Conservation (phyloP, 345 rosid genomes). For the Trapa incisa region DNA sequence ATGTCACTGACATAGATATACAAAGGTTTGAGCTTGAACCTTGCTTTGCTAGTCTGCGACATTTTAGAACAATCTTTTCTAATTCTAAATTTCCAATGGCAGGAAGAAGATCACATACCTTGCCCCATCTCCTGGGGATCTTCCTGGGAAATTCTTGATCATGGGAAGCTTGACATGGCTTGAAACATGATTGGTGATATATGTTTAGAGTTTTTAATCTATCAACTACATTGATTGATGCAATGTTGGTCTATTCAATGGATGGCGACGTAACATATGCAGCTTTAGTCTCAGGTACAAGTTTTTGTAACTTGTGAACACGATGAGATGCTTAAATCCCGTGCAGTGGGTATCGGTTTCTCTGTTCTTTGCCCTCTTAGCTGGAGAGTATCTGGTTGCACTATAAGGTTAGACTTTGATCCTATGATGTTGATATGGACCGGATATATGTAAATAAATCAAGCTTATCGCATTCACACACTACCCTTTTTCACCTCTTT, state of each 20-base stretch:
- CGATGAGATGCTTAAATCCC: background rate
- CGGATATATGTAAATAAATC: background rate
- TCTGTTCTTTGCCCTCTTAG: background rate
- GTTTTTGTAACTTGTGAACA: background rate
- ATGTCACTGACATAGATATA: conserved; percentile 55
- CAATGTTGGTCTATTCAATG: background rate
- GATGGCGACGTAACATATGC: background rate
- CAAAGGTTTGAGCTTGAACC: conserved; percentile 25
- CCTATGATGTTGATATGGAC: background rate
- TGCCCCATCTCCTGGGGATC: conserved; percentile 55
- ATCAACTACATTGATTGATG: background rate
- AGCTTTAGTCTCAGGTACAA: background rate
- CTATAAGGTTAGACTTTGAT: background rate
- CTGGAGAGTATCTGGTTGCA: background rate
- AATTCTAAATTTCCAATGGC: conserved; percentile 6
- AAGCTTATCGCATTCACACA: background rate
- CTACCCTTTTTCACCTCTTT: background rate
- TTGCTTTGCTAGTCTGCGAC: background rate
- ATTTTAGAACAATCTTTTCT: background rate
- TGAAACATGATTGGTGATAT: conserved; percentile 25
- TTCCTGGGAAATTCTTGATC: conserved; percentile 55
- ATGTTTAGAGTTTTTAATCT: background rate
- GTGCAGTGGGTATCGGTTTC: background rate
- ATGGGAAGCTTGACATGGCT: conserved; percentile 74
- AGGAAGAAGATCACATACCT: conserved; percentile 63